Evolutionary conservation across 2,329 filamentous ascomycete species (phyloP).

Genomic region (Claviceps maximensis): DNA sequence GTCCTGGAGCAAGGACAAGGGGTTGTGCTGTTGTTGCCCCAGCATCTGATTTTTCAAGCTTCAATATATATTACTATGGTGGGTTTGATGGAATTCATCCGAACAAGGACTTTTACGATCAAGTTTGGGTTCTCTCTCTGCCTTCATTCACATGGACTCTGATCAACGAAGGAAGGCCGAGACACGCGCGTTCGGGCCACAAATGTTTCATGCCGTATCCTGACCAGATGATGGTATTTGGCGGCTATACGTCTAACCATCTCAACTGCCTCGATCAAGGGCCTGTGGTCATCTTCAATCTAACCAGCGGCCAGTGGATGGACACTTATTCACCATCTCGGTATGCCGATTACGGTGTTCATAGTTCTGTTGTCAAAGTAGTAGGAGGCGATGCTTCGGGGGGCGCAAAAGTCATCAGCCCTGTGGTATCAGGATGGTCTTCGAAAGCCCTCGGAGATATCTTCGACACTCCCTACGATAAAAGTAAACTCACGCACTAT

Average conservation of each 20-base stretch:
- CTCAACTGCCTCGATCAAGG: slow-evolving; percentile 35
- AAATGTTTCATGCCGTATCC: slow-evolving; percentile 65
- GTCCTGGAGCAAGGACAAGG: slow-evolving; percentile 46
- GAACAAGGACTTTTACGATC: slow-evolving; percentile 35
- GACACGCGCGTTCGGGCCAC: slow-evolving; percentile 55
- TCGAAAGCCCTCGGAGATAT: slow-evolving; percentile 33
- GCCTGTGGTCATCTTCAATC: slow-evolving; percentile 56
- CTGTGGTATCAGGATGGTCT: slow-evolving; percentile 44
- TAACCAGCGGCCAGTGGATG: slow-evolving; percentile 56
- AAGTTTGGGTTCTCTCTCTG: slow-evolving; percentile 70
- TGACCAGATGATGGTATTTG: slow-evolving; percentile 67
- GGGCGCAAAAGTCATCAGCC: slow-evolving; percentile 55
- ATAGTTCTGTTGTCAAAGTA: slow-evolving; percentile 44
- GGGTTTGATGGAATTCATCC: slow-evolving; percentile 48
- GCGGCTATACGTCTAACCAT: slow-evolving; percentile 40
- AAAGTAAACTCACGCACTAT: slow-evolving; percentile 41
- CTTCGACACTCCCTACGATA: slow-evolving; percentile 43
- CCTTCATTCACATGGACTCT: slow-evolving; percentile 70
- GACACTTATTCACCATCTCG: slow-evolving; percentile 53
- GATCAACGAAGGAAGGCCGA: slow-evolving; percentile 30
- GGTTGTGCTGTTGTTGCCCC: slow-evolving; percentile 64
- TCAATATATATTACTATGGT: slow-evolving; percentile 77
- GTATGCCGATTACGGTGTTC: slow-evolving; percentile 56
- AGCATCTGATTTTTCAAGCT: slow-evolving; percentile 57
- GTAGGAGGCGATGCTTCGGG: slow-evolving; percentile 57